Percentiles rank a stretch among this genome's conserved stretches.
phyloP scores from a whole-genome alignment of 1,284 basidiomycete genomes.

The Leucoagaricus sp. region DNA sequence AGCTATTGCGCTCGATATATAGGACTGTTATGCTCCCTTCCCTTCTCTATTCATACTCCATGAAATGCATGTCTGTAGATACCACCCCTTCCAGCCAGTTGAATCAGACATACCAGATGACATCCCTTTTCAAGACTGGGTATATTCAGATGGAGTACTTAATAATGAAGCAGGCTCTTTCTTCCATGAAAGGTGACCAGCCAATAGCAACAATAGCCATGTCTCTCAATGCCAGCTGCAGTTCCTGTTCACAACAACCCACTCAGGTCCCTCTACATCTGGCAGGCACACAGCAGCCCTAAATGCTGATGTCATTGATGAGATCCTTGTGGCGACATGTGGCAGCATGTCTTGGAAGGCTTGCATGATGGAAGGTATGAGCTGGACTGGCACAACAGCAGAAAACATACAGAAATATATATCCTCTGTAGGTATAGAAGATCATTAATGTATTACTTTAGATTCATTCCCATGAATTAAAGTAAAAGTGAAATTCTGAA shows the following conservation, averaged over 20 bases:
- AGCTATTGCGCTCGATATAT: conserved; percentile 27
- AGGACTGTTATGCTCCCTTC: conserved; percentile 27
- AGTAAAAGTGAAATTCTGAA: too few species aligned
- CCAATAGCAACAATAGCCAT: too few species aligned
- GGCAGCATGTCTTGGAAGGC: conserved; percentile 32
- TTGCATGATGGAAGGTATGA: conserved; percentile 24
- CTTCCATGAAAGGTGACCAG: too few species aligned
- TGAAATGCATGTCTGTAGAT: conserved; percentile 31
- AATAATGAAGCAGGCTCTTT: conserved; percentile 14
- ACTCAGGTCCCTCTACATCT: conserved; percentile 11
- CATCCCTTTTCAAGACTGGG: conserved; percentile 26
- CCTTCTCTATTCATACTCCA: conserved; percentile 31
- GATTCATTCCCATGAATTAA: too few species aligned
- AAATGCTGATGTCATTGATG: conserved; percentile 23
- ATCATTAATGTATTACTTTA: too few species aligned
- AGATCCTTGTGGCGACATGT: conserved; percentile 29
- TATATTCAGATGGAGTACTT: conserved; percentile 16
- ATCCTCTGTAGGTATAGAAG: conserved; percentile 13
- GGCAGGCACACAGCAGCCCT: conserved; percentile 17
- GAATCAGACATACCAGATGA: conserved; percentile 14
- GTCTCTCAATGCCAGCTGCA: conserved; percentile 11
- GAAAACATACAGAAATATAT: conserved; percentile 19
- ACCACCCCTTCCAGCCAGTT: conserved; percentile 25
- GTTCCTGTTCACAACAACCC: conserved; percentile 15
- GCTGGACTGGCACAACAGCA: conserved; percentile 7